phyloP scores from a whole-genome alignment of 441 rosid genomes.

The Biscutella laevigata region DNA sequence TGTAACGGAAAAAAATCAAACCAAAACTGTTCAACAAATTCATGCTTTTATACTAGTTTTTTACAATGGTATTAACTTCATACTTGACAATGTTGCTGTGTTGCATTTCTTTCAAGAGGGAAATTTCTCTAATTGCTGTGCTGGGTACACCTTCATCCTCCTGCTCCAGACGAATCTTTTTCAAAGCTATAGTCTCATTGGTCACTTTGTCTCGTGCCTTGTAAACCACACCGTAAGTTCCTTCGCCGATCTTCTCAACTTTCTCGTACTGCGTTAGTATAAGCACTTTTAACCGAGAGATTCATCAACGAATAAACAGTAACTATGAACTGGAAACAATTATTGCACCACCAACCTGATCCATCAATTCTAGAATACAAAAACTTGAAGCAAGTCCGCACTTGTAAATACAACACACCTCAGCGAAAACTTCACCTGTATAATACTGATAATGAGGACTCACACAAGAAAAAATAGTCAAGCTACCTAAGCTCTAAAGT shows the following conservation, averaged over 20 bases:
- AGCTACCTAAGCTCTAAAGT: not conserved
- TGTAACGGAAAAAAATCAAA: slow-evolving; percentile 18
- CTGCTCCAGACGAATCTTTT: slow-evolving; percentile 70
- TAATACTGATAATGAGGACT: not conserved
- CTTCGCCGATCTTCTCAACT: slow-evolving; percentile 97
- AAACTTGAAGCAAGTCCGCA: slow-evolving; percentile 4
- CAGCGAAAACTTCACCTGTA: slow-evolving; percentile 8
- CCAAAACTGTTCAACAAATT: not conserved
- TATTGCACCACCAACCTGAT: slow-evolving; percentile 33
- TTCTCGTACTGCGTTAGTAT: slow-evolving; percentile 67
- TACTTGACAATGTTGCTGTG: slow-evolving; percentile 87
- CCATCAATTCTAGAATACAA: slow-evolving; percentile 26
- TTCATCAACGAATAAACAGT: not conserved
- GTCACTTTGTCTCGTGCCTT: slow-evolving; percentile 85
- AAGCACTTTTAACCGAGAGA: slow-evolving; percentile 2
- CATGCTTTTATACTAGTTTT: not conserved
- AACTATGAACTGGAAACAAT: not conserved
- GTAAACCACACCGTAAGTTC: slow-evolving; percentile 93
- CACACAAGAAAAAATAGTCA: not conserved
- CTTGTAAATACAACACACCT: slow-evolving; percentile 10
- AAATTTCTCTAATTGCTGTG: slow-evolving; percentile 83
- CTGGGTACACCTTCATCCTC: slow-evolving; percentile 92
- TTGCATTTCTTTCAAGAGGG: slow-evolving; percentile 89
- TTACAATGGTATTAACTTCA: not conserved
- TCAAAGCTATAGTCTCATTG: slow-evolving; percentile 82